Conservation (phyloP, 805 yeast species). For the Dipodascopsis tothii region DNA sequence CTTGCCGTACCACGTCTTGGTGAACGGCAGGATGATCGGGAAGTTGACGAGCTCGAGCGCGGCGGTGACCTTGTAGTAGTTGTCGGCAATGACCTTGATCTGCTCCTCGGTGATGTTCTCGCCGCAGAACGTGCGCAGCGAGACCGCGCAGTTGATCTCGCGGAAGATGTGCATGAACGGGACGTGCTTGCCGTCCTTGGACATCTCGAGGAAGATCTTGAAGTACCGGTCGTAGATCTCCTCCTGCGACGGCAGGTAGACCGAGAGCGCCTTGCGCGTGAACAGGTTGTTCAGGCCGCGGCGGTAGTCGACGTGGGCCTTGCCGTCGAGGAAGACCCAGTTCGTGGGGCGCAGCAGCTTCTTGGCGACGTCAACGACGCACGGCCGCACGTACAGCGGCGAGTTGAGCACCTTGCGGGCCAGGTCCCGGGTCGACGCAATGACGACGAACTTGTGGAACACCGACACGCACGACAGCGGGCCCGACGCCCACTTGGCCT, state of each 20-base stretch:
- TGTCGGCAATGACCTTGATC: slow-evolving; percentile 80
- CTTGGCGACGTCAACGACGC: slow-evolving; percentile 95
- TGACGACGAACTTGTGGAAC: slow-evolving; percentile 94
- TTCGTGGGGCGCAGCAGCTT: slow-evolving; percentile 90
- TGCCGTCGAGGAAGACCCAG: slow-evolving; percentile 97
- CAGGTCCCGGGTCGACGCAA: slow-evolving; percentile 80
- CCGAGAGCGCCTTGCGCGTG: slow-evolving; percentile 72
- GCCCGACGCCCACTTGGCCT: slow-evolving; percentile 91
- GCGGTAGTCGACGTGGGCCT: slow-evolving; percentile 89
- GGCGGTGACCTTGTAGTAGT: slow-evolving; percentile 85
- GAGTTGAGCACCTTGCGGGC: slow-evolving; percentile 80
- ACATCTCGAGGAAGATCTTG: slow-evolving; percentile 49
- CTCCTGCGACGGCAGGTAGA: slow-evolving; percentile 81
- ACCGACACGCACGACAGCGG: slow-evolving; percentile 93
- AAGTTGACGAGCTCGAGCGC: slow-evolving; percentile 95
- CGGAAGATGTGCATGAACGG: slow-evolving; percentile 89
- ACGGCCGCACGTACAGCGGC: slow-evolving; percentile 86
- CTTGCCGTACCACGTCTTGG: slow-evolving; percentile 97
- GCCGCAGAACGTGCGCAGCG: slow-evolving; percentile 92
- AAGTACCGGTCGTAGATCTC: slow-evolving; percentile 75
- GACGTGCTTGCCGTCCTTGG: slow-evolving; percentile 54
- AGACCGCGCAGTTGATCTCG: slow-evolving; percentile 90
- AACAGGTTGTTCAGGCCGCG: slow-evolving; percentile 83
- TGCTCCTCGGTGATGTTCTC: slow-evolving; percentile 88
- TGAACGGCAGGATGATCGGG: slow-evolving; percentile 91